Conservation (phyloP, 2,329 filamentous ascomycete species). For the Penicillium sp. region DNA sequence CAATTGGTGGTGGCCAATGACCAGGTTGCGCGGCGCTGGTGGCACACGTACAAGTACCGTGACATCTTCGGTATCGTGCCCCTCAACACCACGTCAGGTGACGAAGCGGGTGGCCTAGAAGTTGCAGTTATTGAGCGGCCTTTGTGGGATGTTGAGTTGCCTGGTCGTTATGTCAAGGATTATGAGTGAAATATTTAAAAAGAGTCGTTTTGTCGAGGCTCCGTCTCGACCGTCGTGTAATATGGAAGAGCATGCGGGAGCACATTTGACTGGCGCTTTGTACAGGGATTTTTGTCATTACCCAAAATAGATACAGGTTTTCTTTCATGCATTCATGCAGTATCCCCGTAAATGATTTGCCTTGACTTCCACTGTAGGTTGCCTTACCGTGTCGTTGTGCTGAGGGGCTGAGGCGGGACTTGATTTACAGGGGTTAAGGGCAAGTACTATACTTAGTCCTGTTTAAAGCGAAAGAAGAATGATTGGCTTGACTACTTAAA, state of each 20-base stretch:
- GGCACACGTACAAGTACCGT: constrained; percentile 90
- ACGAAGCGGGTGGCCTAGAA: constrained; percentile 52
- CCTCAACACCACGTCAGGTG: constrained; percentile 44
- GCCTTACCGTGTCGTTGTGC: background rate
- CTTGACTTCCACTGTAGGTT: background rate
- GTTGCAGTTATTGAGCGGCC: constrained; percentile 88
- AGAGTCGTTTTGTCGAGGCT: constrained; percentile 2
- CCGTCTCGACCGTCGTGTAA: constrained; percentile 12
- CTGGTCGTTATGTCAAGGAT: constrained; percentile 67
- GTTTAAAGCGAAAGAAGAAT: no score
- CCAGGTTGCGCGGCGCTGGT: constrained; percentile 48
- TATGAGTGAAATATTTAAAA: constrained; percentile 40
- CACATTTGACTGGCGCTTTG: constrained; percentile 22
- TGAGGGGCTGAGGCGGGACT: no score
- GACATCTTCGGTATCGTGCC: constrained; percentile 79
- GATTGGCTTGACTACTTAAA: background rate
- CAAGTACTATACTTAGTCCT: no score
- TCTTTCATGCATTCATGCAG: background rate
- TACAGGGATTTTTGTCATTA: constrained; percentile 17
- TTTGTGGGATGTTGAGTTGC: constrained; percentile 76
- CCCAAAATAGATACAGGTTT: constrained; percentile 11
- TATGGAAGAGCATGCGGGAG: constrained; percentile 20
- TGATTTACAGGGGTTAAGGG: background rate
- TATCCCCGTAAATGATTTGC: background rate
- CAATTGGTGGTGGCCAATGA: constrained; percentile 23